Evolutionary conservation across 2,329 filamentous ascomycete species (phyloP).

Genomic region (Cercospora nicotianae): DNA sequence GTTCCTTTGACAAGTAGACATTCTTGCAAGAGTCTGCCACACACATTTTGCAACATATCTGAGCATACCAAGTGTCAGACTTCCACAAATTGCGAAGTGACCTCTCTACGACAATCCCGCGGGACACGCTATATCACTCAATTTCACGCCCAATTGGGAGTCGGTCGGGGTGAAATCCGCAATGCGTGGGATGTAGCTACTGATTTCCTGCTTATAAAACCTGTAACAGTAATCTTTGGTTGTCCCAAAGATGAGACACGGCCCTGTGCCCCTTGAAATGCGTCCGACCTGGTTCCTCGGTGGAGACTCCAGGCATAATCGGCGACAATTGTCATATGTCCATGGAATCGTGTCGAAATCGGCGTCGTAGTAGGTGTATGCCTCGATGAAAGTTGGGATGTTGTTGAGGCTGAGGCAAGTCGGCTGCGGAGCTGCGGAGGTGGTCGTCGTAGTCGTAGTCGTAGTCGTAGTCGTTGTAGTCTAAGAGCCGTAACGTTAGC

Average conservation of each 20-base stretch:
- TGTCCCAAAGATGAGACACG: background rate
- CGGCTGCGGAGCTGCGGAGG: too few species aligned
- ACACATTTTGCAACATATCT: background rate
- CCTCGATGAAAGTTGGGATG: too few species aligned
- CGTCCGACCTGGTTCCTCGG: too few species aligned
- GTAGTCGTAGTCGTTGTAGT: too few species aligned
- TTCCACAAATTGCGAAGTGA: too few species aligned
- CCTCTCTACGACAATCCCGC: too few species aligned
- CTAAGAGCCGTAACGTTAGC: too few species aligned
- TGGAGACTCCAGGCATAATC: background rate
- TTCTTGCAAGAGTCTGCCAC: background rate
- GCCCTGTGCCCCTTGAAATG: background rate
- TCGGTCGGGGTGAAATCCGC: background rate
- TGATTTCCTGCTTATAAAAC: background rate
- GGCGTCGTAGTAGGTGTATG: background rate
- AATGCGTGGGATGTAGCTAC: background rate
- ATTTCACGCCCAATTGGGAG: background rate
- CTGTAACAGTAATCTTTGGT: background rate
- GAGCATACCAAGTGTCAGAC: too few species aligned
- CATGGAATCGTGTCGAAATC: background rate
- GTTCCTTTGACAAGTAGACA: too few species aligned
- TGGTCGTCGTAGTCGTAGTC: too few species aligned
- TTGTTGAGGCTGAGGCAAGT: too few species aligned
- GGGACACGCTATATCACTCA: background rate
- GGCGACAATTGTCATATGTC: background rate